Conservation (phyloP, 2,329 filamentous ascomycete species). For the Ophiognomonia clavigignenti-juglandacearum region DNA sequence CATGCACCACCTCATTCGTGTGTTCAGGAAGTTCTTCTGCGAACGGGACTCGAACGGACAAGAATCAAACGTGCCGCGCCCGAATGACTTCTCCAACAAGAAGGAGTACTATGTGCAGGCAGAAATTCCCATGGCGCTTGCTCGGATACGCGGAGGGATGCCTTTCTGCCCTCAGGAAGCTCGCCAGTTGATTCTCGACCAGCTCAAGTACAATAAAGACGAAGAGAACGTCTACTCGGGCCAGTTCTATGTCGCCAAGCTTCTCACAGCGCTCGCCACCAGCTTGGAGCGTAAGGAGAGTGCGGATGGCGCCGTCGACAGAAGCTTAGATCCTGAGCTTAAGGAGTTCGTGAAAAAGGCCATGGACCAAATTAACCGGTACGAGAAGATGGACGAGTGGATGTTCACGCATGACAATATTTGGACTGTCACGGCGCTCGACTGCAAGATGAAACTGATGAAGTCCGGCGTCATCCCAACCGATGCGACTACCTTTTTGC, state of each 20-base stretch:
- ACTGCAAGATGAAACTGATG: conserved; percentile 59
- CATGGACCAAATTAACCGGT: conserved; percentile 61
- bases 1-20: conserved; percentile 75
- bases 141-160: conserved; percentile 67
- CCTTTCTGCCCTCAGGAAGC: conserved; percentile 76
- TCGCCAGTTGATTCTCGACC: conserved; percentile 80
- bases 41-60: conserved; percentile 67
- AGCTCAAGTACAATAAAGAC: conserved; percentile 92
- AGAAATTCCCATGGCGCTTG: conserved; percentile 76
- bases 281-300: conserved; percentile 51
- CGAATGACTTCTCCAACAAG: conserved; percentile 89
- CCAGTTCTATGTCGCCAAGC: conserved; percentile 76
- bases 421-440: conserved; percentile 57
- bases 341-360: conserved; percentile 47
- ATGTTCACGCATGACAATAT: conserved; percentile 64
- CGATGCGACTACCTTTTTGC: conserved; percentile 51
- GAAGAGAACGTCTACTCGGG: conserved; percentile 85
- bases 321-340: conserved; percentile 35
- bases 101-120: conserved; percentile 80
- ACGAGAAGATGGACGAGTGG: conserved; percentile 65
- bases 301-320: conserved; percentile 39
- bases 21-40: conserved; percentile 87
- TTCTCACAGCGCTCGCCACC: conserved; percentile 61
- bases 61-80: conserved; percentile 74
- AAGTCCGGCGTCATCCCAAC: conserved; percentile 56